Percentiles rank a stretch among this genome's conserved stretches.
Conservation (phyloP, 208 protist genomes). For the Willaertia magna region DNA sequence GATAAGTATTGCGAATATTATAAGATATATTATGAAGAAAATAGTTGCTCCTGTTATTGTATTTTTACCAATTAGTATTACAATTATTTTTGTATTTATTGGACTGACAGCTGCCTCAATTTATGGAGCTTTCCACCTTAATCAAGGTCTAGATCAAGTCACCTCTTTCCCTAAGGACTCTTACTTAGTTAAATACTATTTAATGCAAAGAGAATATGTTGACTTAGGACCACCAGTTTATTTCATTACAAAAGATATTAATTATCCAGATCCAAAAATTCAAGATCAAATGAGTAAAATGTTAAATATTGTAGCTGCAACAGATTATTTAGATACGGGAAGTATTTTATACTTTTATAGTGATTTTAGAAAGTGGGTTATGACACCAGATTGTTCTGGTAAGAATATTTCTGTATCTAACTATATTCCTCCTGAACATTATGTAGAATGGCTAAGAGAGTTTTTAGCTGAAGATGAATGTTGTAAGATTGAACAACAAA, state of each 20-base stretch:
- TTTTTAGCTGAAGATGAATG: background rate
- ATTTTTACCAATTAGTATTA: conserved; percentile 7
- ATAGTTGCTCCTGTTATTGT: background rate
- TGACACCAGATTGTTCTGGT: background rate
- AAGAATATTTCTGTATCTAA: background rate
- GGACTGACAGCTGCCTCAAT: background rate
- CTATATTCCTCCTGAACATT: background rate
- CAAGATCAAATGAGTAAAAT: conserved; percentile 3
- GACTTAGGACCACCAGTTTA: conserved; percentile 39
- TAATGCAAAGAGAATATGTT: conserved; percentile 13
- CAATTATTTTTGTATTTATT: background rate
- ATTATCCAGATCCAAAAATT: conserved; percentile 11
- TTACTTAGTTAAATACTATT: conserved; percentile 38
- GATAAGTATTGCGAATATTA: background rate
- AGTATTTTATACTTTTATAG: conserved; percentile 25
- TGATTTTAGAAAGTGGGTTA: conserved; percentile 11
- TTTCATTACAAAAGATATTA: conserved; percentile 27
- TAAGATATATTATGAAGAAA: background rate
- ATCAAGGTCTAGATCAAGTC: conserved; percentile 33
- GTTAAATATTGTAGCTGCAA: background rate
- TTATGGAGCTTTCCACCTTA: background rate
- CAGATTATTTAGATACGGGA: conserved; percentile 23
- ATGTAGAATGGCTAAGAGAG: background rate
- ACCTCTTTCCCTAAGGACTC: conserved; percentile 32
- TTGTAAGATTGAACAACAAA: background rate